These are phyloP conservation scores for Actinomortierella wolfii DNA, from an alignment of 371 early-diverging fungal genomes.

Conservation along the genomic window DNA sequence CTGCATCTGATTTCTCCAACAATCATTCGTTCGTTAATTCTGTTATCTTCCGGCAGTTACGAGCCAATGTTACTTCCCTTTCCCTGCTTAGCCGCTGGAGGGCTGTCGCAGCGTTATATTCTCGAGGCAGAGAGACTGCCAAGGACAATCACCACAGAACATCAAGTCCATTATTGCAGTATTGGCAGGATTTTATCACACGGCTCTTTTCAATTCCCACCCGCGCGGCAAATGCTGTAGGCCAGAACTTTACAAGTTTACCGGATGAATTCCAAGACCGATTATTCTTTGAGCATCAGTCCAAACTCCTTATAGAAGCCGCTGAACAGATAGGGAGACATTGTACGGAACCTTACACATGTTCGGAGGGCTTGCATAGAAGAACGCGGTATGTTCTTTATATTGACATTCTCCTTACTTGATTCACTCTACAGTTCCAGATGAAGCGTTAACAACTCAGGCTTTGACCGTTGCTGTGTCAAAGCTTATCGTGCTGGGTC, in stretches of 20 bases:
- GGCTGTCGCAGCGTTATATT: slow-evolving; percentile 7
- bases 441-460: too few species aligned
- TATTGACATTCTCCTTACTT: not conserved
- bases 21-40: slow-evolving; percentile 38
- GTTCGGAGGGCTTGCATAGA: not conserved
- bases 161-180: not conserved
- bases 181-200: slow-evolving; percentile 28
- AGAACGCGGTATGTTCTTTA: not conserved
- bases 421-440: not conserved
- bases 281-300: slow-evolving; percentile 17
- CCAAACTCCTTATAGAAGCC: slow-evolving; percentile 9
- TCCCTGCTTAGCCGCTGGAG: too few species aligned
- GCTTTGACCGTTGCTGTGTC: too few species aligned
- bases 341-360: not conserved
- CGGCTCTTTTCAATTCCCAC: slow-evolving; percentile 33
- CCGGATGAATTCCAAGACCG: slow-evolving; percentile 19
- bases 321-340: not conserved
- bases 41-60: slow-evolving; percentile 22
- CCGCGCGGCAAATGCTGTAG: slow-evolving; percentile 21
- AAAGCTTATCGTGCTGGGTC: too few species aligned
- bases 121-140: slow-evolving; percentile 1
- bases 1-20: slow-evolving; percentile 14
- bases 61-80: not conserved
- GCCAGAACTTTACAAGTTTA: not conserved
- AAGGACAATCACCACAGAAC: not conserved